Evolutionary conservation across 2,329 filamentous ascomycete genomes (phyloP), one percentile per base, ranked within the genome.

Genomic region (Colletotrichum sp.): DNA sequence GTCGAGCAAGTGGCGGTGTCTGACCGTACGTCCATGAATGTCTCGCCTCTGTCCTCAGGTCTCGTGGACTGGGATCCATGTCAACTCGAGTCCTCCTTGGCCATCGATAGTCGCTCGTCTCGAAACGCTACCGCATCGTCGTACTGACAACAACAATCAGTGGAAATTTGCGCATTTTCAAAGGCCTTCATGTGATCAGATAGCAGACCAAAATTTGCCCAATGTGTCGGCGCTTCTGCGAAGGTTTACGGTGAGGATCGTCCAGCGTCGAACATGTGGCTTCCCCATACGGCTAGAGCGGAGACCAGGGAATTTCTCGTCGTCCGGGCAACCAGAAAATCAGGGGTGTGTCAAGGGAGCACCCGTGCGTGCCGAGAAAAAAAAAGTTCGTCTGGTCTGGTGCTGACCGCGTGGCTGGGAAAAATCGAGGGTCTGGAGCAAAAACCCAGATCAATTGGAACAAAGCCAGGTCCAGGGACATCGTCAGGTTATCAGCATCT

Each of bases 101-200:
- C 36, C 8, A 13, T 63, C 66, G 6, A 36, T 36, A 22, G 27
- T n/a, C 30, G 15, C 8, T 69, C 28, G 34, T 11, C 4, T 59
- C 16, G 32, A 8, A 34, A 63, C 61, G 13, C 9, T 64, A 22
- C 22, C 44, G 44, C 44, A 48, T 59, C 19, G 57, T 75, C 59
- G 64, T 13, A 27, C 70, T 30, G 27, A 22, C 73, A 64, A 59
- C 25, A 36, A 28, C 12, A 27, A 60, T 57, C 30, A 68, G 32
- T 63, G 30, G 22, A 16, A n/a, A 34, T 48, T 55, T 8, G 39
- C 63, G 22, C n/a, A 30, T 34, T 19, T 11, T 16, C 15, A 12
- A 13, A 34, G n/a, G n/a, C 34, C 60, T 65, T 52, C 73, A 73
- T 68, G 73, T 75, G 73, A 73, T 75, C 34, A 61, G 39, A 52